Base-by-base conservation (phyloP, 179 eudicot genomes). In the Patellifolia procumbens region DNA sequence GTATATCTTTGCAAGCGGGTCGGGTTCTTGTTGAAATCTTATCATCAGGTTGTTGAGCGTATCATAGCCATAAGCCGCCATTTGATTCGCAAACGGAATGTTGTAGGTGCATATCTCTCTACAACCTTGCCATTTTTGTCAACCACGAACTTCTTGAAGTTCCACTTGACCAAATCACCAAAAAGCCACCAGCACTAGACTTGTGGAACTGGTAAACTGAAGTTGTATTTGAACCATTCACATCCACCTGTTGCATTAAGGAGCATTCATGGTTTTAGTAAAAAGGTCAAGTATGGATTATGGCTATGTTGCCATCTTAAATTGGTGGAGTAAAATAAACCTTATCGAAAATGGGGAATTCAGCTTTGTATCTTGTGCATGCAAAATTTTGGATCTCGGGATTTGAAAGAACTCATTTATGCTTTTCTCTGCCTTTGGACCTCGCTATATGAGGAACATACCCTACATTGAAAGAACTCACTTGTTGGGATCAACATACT, bases 331-430 rank as follows among this genome's bases (percentile, higher is more conserved):
- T 45, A 15, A 19, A 42, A 64, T 58, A 55, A 70, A 94, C 98
- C 97, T 94, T 94, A 70, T 92, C 97, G 73, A 94, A 94, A 71
- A 94, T 94, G 20, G 98, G 97, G 82, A 86, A 94, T 67, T 94
- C 98, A 8, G 96, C 97, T 82, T 94, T 94, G 83, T 83, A 92
- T 68, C 88, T 85, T 32, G 96, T 94, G 63, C 97, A 94, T 29
- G 98, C 98, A 24, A 92, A 91, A 70, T 92, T 80, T 84, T 94
- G 92, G 58, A 94, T 94, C 75, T 94, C 96, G 53, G 80, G 63
- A 82, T 94, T 94, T 65, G 97, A 84, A n/a, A n/a, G n/a, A n/a
- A n/a, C n/a, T n/a, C n/a, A n/a, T n/a, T n/a, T n/a, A n/a, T n/a
- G n/a, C n/a, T n/a, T n/a, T n/a, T n/a, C n/a, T n/a, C n/a, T n/a